phyloP scores from a whole-genome alignment of 768 basidiomycete genomes.

The Panellus pusillus region DNA sequence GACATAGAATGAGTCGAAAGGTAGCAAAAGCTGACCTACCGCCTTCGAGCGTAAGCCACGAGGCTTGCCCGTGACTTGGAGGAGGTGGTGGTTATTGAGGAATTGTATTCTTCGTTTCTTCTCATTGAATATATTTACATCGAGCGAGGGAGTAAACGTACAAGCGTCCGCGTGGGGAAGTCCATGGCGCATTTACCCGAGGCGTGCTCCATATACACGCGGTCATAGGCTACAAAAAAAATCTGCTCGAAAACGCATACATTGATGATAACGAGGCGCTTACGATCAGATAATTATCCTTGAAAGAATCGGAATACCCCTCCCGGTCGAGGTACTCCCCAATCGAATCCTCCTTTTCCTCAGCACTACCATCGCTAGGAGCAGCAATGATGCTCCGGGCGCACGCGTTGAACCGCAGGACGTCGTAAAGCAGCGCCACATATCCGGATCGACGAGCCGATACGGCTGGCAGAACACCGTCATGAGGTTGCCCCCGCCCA shows the following conservation, averaged over 20 bases:
- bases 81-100: conserved; percentile 71
- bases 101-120: conserved; percentile 53
- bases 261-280: conserved; percentile 23
- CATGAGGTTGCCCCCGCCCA: conserved; percentile 68
- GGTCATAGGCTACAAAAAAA: conserved; percentile 62
- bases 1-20: not conserved
- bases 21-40: conserved; percentile 52
- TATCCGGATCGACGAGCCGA: conserved; percentile 59
- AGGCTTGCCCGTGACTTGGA: conserved; percentile 68
- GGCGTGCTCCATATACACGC: conserved; percentile 82
- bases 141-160: conserved; percentile 25
- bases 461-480: conserved; percentile 68
- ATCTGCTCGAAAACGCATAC: not conserved
- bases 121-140: not conserved
- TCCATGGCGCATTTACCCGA: conserved; percentile 67
- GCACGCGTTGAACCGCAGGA: conserved; percentile 72
- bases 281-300: conserved; percentile 75
- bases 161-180: conserved; percentile 70
- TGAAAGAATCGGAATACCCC: conserved; percentile 66
- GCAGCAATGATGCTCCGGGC: conserved; percentile 47
- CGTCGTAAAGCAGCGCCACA: conserved; percentile 76
- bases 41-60: conserved; percentile 71
- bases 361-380: conserved; percentile 15
- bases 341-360: conserved; percentile 53
- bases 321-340: conserved; percentile 63